A percentile compares a stretch with the other conserved stretches of the same genome.
phyloP scores from a whole-genome alignment of 129 eudicot genomes.

The Helianthus annuus region DNA sequence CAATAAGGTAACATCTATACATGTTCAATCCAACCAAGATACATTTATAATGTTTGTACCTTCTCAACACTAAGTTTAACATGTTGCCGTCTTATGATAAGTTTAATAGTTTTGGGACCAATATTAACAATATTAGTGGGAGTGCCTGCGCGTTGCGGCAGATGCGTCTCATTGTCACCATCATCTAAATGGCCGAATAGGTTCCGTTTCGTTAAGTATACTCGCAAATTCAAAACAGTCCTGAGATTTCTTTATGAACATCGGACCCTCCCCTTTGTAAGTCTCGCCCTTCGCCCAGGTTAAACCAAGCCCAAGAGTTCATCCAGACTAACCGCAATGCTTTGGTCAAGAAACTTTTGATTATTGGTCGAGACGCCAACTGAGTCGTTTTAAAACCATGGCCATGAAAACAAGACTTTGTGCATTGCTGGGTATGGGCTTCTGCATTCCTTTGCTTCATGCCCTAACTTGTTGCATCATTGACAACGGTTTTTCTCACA shows the following conservation, averaged over 20 bases:
- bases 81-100: too few relatives aligned
- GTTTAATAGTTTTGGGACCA: too few relatives aligned
- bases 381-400: slow-evolving; percentile 46
- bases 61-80: too few relatives aligned
- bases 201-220: slow-evolving; percentile 69
- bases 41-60: too few relatives aligned
- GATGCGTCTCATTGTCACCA: too few relatives aligned
- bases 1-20: too few relatives aligned
- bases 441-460: too few relatives aligned
- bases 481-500: too few relatives aligned
- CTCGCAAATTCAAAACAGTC: slow-evolving; percentile 83
- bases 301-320: slow-evolving; percentile 68
- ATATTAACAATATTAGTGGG: too few relatives aligned
- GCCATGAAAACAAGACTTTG: slow-evolving; percentile 76
- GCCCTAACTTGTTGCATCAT: too few relatives aligned
- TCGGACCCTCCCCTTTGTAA: slow-evolving; percentile 55
- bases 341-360: slow-evolving; percentile 65
- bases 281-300: slow-evolving; percentile 76
- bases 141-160: too few relatives aligned
- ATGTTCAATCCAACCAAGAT: too few relatives aligned
- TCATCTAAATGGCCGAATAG: slow-evolving; percentile 37
- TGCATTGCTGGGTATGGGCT: slow-evolving; percentile 23
- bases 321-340: slow-evolving; percentile 69
- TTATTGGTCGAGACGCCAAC: slow-evolving; percentile 40
- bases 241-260: slow-evolving; percentile 51